Evolutionary conservation across 164 flowering plant genomes (phyloP).

Genomic region (Dillenia turbinata): DNA sequence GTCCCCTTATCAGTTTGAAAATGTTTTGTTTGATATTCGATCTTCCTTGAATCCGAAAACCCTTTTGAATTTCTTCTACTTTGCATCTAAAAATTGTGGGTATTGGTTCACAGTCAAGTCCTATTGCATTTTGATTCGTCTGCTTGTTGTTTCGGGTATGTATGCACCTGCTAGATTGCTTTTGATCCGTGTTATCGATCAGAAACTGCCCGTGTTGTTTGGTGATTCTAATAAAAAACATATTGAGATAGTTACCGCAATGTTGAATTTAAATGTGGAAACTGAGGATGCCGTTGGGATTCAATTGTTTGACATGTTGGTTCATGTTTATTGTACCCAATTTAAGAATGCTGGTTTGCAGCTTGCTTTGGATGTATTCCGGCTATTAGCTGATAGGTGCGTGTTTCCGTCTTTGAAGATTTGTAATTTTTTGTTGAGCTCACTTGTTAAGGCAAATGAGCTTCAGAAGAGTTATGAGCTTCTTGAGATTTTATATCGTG

Average conservation of each 20-base stretch:
- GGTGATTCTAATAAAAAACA: conserved; percentile 17
- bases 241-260: conserved; percentile 36
- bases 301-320: conserved; percentile 43
- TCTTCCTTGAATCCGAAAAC: conserved; percentile 42
- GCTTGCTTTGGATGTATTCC: conserved; percentile 48
- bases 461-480: conserved; percentile 35
- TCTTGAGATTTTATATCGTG: conserved; percentile 30
- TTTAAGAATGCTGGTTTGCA: conserved; percentile 34
- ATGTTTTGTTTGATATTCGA: conserved; percentile 25
- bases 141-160: conserved; percentile 37
- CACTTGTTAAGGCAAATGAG: conserved; percentile 50
- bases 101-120: conserved; percentile 52
- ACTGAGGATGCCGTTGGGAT: conserved; percentile 14
- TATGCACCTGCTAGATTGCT: conserved; percentile 48
- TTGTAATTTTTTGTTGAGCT: conserved; percentile 52
- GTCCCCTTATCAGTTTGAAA: conserved; percentile 46
- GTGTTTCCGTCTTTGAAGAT: conserved; percentile 61
- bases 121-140: conserved; percentile 52
- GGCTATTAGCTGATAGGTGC: conserved; percentile 25
- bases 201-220: conserved; percentile 36
- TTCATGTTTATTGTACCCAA: conserved; percentile 58
- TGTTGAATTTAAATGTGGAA: conserved; percentile 16
- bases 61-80: conserved; percentile 51
- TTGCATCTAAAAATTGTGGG: conserved; percentile 29
- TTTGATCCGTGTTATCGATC: conserved; percentile 62